Evolutionary conservation across 495 filamentous ascomycete genomes (phyloP).

Genomic region (Alectoria sarmentosa): DNA sequence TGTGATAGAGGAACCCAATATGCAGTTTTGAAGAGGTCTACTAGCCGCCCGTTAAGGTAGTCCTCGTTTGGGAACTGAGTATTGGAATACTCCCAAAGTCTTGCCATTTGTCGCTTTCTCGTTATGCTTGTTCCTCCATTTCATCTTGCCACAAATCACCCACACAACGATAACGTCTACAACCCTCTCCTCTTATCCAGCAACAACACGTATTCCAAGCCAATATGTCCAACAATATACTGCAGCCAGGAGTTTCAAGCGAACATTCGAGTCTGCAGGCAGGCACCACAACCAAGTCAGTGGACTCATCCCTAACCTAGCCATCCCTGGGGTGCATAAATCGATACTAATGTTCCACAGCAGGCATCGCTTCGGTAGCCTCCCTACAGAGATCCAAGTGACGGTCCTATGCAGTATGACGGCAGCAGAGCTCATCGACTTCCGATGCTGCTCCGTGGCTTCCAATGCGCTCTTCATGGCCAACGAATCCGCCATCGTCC

Average conservation of each 20-base stretch:
- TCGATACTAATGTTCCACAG: not conserved
- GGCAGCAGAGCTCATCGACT: not conserved
- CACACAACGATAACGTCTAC: not conserved
- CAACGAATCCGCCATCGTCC: not conserved
- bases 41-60: not conserved
- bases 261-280: not conserved
- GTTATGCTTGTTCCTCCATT: not conserved
- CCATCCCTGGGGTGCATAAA: not conserved
- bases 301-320: not conserved
- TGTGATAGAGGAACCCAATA: too few species aligned
- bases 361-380: not conserved
- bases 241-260: not conserved
- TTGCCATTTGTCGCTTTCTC: not conserved
- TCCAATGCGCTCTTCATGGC: not conserved
- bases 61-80: not conserved
- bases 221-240: not conserved
- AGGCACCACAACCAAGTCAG: not conserved
- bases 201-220: not conserved
- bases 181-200: not conserved
- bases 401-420: not conserved
- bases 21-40: too few species aligned
- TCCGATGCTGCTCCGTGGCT: not conserved
- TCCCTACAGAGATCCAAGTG: not conserved
- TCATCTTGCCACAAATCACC: not conserved
- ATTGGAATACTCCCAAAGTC: not conserved